Evolutionary conservation across 1,284 basidiomycete species (phyloP), one percentile per base, ranked within the genome.

Genomic region (Coniferiporia sulphurascens): DNA sequence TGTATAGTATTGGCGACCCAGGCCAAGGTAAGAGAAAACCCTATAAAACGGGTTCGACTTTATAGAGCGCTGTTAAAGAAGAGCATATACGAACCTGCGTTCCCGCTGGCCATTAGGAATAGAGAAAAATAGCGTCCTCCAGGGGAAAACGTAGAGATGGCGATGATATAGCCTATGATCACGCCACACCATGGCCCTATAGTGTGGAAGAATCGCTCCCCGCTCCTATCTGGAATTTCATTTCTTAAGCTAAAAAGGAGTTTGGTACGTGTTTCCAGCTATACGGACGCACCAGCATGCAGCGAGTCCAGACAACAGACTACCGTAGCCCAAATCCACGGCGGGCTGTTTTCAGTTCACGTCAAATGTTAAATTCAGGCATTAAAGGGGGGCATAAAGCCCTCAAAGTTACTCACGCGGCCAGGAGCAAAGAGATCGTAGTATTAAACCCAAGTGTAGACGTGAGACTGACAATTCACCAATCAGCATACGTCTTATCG

Each of bases 1-100:
- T 85, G 81, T 56, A 88, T 73, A 0, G 79, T 74, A 62, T 84
- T 85, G 0, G 83, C 78, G 4, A 84, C 81, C 84, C 87, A 89
- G 0, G 83, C 81, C 10, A 82, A 67, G 0, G 78, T 82, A 64
- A 87, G 74, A 1, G 84, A 79, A 66, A 81, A 83, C 5, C 59
- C 59, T 61, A 8, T 8, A 41, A 41, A 15, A 12, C 3, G 15
- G 9, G 15, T 12, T 3, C 9, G 36, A 2, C 38, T 41, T 41
- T 3, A 43, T 48, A 17, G 8, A 19, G 19, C 34, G 17, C 32
- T 36, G 15, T 19, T 8, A 7, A 9, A 54, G 41, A 38, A 35
- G 46, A 41, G 27, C 5, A 17, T 52, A 13, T 17, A 52, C 60
- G 17, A 36, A 64, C 64, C 64, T 13, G 65, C 56, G 38, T 65